These are phyloP conservation scores for Puccinia horiana DNA, from an alignment of 1,284 basidiomycete species.

Conservation along the genomic window DNA sequence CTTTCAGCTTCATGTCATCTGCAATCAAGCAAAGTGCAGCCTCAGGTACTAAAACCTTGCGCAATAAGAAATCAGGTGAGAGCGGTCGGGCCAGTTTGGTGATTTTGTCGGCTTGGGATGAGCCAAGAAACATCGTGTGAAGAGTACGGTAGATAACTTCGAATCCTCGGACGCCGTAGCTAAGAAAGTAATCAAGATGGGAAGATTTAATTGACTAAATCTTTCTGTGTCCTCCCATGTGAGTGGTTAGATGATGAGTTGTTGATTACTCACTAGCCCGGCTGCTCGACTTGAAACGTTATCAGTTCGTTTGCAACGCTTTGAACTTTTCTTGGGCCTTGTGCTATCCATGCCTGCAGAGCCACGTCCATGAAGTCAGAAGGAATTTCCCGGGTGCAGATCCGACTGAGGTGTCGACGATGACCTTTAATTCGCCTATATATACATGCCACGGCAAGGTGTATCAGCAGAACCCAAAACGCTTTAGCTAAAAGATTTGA, in stretches of 20 bases:
- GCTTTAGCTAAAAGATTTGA: neutral
- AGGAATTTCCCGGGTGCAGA: neutral
- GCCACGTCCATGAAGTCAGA: neutral
- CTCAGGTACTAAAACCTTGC: neutral
- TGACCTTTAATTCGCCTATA: neutral
- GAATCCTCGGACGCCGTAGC: neutral
- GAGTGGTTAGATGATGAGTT: neutral
- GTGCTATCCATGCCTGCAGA: neutral
- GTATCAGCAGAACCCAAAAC: neutral
- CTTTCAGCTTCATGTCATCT: neutral
- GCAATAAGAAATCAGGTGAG: neutral
- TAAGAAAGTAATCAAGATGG: neutral
- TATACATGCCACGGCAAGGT: neutral
- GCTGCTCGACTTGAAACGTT: neutral
- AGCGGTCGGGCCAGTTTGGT: neutral
- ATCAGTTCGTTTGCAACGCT: neutral
- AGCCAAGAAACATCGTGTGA: neutral
- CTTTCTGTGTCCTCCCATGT: too few relatives aligned
- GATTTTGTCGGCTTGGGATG: neutral
- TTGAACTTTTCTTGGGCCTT: neutral
- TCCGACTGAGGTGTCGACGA: neutral
- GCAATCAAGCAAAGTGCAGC: constrained; percentile 3
- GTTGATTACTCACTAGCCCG: neutral
- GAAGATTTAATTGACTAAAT: neutral
- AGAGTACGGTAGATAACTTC: neutral